Evolutionary conservation across 371 early-diverging fungal species (phyloP), one percentile per base, ranked within the genome.

Genomic region (Mucor sp.): DNA sequence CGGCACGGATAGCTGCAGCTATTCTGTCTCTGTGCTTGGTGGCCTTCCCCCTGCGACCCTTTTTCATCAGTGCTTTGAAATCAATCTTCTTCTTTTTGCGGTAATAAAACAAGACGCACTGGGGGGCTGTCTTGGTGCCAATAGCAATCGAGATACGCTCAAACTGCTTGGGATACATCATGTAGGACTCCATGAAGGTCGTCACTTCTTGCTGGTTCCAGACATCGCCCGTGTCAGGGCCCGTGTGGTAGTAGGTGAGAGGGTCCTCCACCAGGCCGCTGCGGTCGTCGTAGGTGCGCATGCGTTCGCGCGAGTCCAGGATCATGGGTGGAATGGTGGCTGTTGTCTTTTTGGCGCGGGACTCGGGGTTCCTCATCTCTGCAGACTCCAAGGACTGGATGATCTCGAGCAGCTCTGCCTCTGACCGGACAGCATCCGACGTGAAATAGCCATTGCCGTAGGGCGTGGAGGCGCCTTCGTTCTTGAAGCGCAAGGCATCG

Each of bases 61-160:
- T 82, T 43, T 77, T 79, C 65, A 83, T 76, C 63, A 95, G 70
- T 0, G 85, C 88, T 79, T 96, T 97, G 67, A 97, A 91, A 47
- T 89, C 89, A 37, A 93, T 86, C 72, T 93, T 90, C 57, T 86
- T 87, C 81, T 97, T 95, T 67, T 94, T 93, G 27, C 95, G 91
- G 75, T 98, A 98, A 73, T 95, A 98, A 58, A 94, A 94, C 37
- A 91, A 70, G 6, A 97, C 94, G 69, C 96, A 96, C 66, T 95
- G 95, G 21, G 87, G 80, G 8, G 91, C 87, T 0, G 90, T 88
- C 80, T 98, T 98, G 67, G 85, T 82, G 19, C 85, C 85, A n/a
- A 98, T 66, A 12, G 83, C 84, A 6, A 81, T 75, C 0, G 96
- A 86, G 60, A 98, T 96, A 74, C 91, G 92, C 25, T 89, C 91